A percentile compares a stretch with the other conserved stretches of the same genome.
These are phyloP conservation scores for Wickerhamiella shivajii DNA, from an alignment of 805 yeast genomes.

Conservation along the genomic window DNA sequence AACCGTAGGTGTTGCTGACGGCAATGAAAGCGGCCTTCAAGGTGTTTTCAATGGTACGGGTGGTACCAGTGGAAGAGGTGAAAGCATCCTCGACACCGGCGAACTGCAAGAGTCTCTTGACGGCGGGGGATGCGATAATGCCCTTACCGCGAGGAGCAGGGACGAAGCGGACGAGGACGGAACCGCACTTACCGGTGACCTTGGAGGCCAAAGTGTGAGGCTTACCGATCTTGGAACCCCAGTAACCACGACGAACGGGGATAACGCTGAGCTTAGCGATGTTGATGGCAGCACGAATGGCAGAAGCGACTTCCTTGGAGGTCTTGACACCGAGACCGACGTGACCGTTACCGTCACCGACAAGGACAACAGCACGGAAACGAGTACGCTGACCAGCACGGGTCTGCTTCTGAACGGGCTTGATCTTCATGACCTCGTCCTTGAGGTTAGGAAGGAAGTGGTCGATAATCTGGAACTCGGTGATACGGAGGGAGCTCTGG, in stretches of 20 bases:
- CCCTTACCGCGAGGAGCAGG: constrained; percentile 99
- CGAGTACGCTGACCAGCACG: constrained; percentile 99
- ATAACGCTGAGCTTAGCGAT: constrained; percentile 97
- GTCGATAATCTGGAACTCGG: constrained; percentile 99
- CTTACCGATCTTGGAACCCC: constrained; percentile 99
- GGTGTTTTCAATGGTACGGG: constrained; percentile 99
- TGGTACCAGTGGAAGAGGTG: constrained; percentile 97
- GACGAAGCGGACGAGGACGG: constrained; percentile 92
- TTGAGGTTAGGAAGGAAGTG: constrained; percentile 85
- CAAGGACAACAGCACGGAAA: constrained; percentile 99
- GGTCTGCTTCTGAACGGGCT: constrained; percentile 99
- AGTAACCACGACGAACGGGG: constrained; percentile 99
- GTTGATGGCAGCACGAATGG: constrained; percentile 98
- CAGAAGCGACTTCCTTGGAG: constrained; percentile 99
- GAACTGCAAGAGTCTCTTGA: constrained; percentile 95
- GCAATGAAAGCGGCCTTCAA: constrained; percentile 99
- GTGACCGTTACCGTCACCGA: constrained; percentile 99
- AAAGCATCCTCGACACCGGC: constrained; percentile 99
- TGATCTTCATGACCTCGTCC: constrained; percentile 99
- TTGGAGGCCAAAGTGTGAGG: constrained; percentile 97
- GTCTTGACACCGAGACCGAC: constrained; percentile 99
- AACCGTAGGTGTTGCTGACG: constrained; percentile 99
- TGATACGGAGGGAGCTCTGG: constrained; percentile 98
- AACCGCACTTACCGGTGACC: constrained; percentile 99
- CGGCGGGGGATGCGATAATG: constrained; percentile 99